A percentile compares a stretch with the other conserved stretches of the same genome.
These are phyloP conservation scores for Calophaca sinica DNA, from an alignment of 306 rosid species.

Conservation along the genomic window DNA sequence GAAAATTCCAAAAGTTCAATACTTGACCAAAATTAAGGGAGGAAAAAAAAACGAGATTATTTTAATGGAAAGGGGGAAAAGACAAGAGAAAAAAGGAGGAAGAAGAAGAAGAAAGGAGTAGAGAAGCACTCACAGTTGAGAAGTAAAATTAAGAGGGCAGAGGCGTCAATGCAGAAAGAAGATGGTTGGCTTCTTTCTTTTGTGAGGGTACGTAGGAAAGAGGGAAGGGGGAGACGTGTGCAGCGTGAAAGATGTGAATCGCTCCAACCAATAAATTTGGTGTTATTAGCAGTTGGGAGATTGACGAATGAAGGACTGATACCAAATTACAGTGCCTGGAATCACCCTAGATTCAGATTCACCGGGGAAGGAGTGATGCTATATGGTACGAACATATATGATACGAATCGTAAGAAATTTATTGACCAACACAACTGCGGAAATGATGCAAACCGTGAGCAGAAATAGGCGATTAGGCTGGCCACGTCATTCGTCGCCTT, in stretches of 20 bases:
- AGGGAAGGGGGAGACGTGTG: background rate
- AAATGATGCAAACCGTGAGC: no score
- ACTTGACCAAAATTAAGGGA: conserved; percentile 32
- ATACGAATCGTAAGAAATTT: no score
- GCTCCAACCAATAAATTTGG: background rate
- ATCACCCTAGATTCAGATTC: no score
- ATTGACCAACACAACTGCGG: no score
- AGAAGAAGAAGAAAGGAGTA: conserved; percentile 32
- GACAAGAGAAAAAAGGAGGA: background rate
- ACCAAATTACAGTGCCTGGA: no score
- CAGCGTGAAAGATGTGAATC: background rate
- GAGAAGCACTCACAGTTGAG: conserved; percentile 51
- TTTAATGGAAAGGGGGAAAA: background rate
- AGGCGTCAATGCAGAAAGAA: conserved; percentile 38
- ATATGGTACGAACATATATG: no score
- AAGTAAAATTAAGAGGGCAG: conserved; percentile 11
- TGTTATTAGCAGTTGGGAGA: no score
- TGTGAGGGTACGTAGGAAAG: background rate
- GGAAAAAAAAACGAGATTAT: background rate
- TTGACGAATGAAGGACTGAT: no score
- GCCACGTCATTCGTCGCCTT: no score
- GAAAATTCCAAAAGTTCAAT: conserved; percentile 37
- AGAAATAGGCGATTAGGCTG: no score
- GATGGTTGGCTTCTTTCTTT: conserved; percentile 52
- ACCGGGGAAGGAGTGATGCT: no score